Base-by-base conservation (phyloP, 176 grass and related monocot species). In the Leersia perrieri region DNA sequence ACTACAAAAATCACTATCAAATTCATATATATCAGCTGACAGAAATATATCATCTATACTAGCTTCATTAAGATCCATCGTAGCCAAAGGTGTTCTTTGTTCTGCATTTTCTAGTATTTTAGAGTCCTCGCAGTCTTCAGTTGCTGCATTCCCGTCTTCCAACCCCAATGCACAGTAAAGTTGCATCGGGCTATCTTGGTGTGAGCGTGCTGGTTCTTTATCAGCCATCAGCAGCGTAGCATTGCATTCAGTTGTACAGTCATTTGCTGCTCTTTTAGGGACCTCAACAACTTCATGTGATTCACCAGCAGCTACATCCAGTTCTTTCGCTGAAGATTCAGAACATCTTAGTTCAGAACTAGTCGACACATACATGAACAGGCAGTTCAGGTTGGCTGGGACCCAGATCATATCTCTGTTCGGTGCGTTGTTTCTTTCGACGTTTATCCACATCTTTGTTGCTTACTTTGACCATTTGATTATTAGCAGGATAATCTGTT, bases 1-100 rank as follows among this genome's bases (percentile, higher is more conserved):
- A 22, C 74, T 39, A 36, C 35, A 68, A 8, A 42, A 9, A n/a
- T 80, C 80, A 1, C 35, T 80, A 27, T 83, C 74, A 26, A 83
- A 76, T 70, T 90, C 47, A 20, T 88, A 88, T 4, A 61, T 68
- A 53, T 88, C 75, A 51, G 87, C 87, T 39, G 87, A 75, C 18
- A 88, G 7, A 75, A 75, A 88, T 51, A 88, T 69, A 7, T 88
- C 87, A 26, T 84, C 69, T 3, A 79, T 80, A 4, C 63, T 80
- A 31, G 14, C 62, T 51, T 84, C 81, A 79, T 88, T 74, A 0
- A 69, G 62, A 63, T 84, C 80, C 81, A 84, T 81, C 67, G 57
- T 55, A 34, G 85, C 27, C 31, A 91, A 69, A 74, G 79, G 66
- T 66, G 9, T 66, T 12, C 15, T 38, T 20, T 57, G 18, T 67